Evolutionary conservation across 1,284 basidiomycete species (phyloP).

Genomic region (Rhodotorula sp.): DNA sequence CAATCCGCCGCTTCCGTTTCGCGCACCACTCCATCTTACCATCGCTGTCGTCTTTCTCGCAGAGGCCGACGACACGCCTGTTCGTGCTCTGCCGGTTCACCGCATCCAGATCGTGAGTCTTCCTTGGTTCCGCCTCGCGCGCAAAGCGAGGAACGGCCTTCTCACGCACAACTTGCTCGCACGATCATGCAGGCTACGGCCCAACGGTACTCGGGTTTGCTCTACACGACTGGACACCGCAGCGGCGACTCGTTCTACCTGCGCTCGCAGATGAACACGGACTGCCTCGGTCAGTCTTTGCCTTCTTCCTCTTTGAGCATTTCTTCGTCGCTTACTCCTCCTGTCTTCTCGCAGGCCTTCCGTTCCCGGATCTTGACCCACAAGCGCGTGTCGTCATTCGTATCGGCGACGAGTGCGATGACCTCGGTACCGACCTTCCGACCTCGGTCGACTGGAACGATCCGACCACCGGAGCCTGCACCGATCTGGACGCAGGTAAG

Average conservation of each 20-base stretch:
- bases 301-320: neutral
- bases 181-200: constrained; percentile 39
- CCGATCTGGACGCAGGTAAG: constrained; percentile 41
- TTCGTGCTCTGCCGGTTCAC: constrained; percentile 14
- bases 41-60: neutral
- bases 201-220: constrained; percentile 48
- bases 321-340: too few relatives aligned
- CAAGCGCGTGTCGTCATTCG: constrained; percentile 37
- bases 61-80: constrained; percentile 30
- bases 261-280: constrained; percentile 43
- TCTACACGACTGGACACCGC: constrained; percentile 45
- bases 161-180: neutral
- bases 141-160: too few relatives aligned
- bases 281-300: constrained; percentile 7
- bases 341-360: neutral
- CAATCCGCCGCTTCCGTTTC: neutral
- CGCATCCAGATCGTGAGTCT: constrained; percentile 19
- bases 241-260: constrained; percentile 47
- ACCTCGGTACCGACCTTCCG: constrained; percentile 23
- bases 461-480: constrained; percentile 17
- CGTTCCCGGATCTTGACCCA: constrained; percentile 23
- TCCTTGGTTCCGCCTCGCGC: neutral
- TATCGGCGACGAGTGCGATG: constrained; percentile 31
- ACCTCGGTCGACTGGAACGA: constrained; percentile 41
- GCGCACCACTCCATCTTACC: neutral